Evolutionary conservation across 1,139 yeast species (phyloP), one percentile per base, ranked within the genome.

Genomic region (Yarrowia galli): DNA sequence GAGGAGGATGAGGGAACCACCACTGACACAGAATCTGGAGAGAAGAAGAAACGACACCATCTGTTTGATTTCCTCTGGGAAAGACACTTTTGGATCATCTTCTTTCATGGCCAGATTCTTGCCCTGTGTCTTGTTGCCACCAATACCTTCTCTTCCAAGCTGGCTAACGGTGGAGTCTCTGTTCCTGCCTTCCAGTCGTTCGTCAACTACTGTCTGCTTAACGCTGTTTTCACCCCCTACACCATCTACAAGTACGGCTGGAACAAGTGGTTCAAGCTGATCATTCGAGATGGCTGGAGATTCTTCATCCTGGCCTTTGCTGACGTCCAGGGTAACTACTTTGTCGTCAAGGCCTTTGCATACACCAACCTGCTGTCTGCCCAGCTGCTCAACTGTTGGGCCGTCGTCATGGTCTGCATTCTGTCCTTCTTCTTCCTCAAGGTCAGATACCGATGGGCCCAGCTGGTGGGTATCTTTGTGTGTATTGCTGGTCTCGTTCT

Each of bases 371-470:
- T 81, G 71, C 74, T 81, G 58, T 77, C 81, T 67, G 84, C 83
- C 18, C 79, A 81, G 18, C 70, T 81, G 69, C 76, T 81, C 32
- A 83, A 81, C 71, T 80, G 80, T 69, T 80, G 81, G 73, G 80
- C 84, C 23, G 81, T 81, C 70, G 83, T 79, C 4, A 81, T 80
- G 36, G 84, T 81, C 16, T 81, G 81, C 5, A 70, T 80, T 60
- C 72, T 81, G 68, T 79, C 82, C 49, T 81, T 80, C 67, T 65
- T 78, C 58, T 77, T 81, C 67, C 74, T 81, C 68, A 79, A 78
- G 70, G 84, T 81, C 35, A 73, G 83, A 28, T 81, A 81, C 73
- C 81, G 81, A 74, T 81, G 83, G 83, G 75, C 81, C 48, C 83
- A 81, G 74, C 71, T 79, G 45, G 51, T 75, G n/a, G 84, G 83